Conservation (phyloP, 2,329 filamentous ascomycete genomes). For the Aspergillus eucalypticola region DNA sequence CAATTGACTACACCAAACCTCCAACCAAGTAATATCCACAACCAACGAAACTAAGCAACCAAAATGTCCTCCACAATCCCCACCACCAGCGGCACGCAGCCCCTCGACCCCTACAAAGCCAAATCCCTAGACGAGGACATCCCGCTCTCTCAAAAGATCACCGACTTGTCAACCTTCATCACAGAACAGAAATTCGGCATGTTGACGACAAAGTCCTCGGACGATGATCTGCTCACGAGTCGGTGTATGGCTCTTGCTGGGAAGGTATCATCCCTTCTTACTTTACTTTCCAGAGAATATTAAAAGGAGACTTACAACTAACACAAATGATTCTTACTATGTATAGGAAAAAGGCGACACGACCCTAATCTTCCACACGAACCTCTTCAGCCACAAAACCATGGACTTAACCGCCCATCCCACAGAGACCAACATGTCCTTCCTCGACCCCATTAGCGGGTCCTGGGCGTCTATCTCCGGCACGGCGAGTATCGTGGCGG, state of each 20-base stretch:
- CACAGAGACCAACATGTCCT: slow-evolving; percentile 74
- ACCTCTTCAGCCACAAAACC: slow-evolving; percentile 86
- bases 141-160: slow-evolving; percentile 71
- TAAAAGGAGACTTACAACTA: no score
- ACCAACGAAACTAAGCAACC: background rate
- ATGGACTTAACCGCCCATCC: slow-evolving; percentile 72
- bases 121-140: slow-evolving; percentile 75
- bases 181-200: slow-evolving; percentile 78
- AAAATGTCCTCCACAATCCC: slow-evolving; percentile 46
- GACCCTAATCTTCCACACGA: slow-evolving; percentile 87
- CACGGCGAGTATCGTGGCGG: slow-evolving; percentile 66
- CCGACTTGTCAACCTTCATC: slow-evolving; percentile 71
- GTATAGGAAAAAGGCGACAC: slow-evolving; percentile 71
- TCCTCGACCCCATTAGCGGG: slow-evolving; percentile 69
- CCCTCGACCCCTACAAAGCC: slow-evolving; percentile 77
- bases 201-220: slow-evolving; percentile 72
- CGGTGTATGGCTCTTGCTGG: slow-evolving; percentile 83
- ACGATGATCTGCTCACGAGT: slow-evolving; percentile 69
- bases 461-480: slow-evolving; percentile 90
- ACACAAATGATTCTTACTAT: no score
- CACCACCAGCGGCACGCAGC: slow-evolving; percentile 58
- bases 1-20: background rate
- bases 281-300: background rate
- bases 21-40: no score
- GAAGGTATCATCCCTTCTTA: slow-evolving; percentile 57